Conservation (phyloP, 805 yeast genomes). For the Myxozyma monticola region DNA sequence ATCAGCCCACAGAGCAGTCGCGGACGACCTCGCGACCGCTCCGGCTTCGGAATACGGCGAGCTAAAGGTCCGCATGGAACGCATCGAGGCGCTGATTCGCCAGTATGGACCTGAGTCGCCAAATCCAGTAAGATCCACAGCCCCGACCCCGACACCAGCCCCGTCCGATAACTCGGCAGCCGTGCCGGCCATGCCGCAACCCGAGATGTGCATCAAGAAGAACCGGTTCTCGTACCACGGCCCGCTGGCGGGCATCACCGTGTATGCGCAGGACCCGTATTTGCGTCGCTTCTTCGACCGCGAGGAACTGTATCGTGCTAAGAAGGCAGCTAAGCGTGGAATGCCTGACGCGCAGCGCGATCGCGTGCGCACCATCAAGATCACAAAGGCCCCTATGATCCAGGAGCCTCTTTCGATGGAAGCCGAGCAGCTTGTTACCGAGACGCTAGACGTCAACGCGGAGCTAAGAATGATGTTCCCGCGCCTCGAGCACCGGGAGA, state of each 20-base stretch:
- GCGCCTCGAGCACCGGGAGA: constrained; percentile 28
- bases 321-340: background rate
- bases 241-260: constrained; percentile 5
- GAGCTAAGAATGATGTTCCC: constrained; percentile 16
- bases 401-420: constrained; percentile 5
- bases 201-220: constrained; percentile 16
- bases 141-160: background rate
- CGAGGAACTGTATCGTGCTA: background rate
- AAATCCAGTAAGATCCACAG: background rate
- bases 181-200: background rate
- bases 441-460: constrained; percentile 5
- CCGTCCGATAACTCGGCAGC: background rate
- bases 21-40: background rate
- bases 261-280: constrained; percentile 6
- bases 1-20: background rate
- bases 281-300: background rate
- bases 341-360: background rate
- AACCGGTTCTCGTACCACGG: constrained; percentile 22
- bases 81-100: constrained; percentile 13
- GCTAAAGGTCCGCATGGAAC: constrained; percentile 20
- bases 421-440: background rate
- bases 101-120: background rate
- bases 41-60: constrained; percentile 15
- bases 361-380: background rate
- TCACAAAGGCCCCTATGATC: background rate